Evolutionary conservation across 208 protist genomes (phyloP).

Genomic region (Acanthamoeba healyi): DNA sequence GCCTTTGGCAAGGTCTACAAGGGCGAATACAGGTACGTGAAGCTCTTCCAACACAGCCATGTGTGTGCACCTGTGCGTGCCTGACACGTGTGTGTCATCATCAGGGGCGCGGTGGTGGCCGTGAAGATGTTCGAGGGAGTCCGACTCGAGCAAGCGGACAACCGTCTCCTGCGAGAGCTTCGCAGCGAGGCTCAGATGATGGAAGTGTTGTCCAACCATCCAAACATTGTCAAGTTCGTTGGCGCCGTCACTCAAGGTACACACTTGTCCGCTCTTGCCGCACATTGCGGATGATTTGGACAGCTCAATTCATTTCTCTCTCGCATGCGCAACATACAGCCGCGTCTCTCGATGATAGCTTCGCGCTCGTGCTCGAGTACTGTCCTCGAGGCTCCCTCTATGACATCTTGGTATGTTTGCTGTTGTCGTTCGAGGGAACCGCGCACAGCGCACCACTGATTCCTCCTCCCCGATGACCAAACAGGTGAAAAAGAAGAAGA

Average conservation of each 20-base stretch:
- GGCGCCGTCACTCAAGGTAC: conserved; percentile 53
- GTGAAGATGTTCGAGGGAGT: conserved; percentile 62
- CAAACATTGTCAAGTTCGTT: conserved; percentile 60
- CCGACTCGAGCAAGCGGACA: not conserved
- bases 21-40: conserved; percentile 18
- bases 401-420: not conserved
- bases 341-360: no score
- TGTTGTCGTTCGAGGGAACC: not conserved
- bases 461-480: no score
- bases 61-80: no score
- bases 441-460: no score
- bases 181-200: conserved; percentile 47
- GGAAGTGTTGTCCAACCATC: conserved; percentile 65
- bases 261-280: no score
- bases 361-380: conserved; percentile 61
- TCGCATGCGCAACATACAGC: no score
- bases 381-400: conserved; percentile 35
- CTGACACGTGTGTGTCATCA: no score
- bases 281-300: no score
- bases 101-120: conserved; percentile 35
- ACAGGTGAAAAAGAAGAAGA: conserved; percentile 20
- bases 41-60: no score
- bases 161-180: conserved; percentile 7
- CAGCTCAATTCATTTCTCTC: no score
- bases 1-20: conserved; percentile 67